Percentiles rank a stretch among this genome's conserved stretches.
These are phyloP conservation scores for Vitellaria paradoxa DNA, from an alignment of 179 eudicot species.

Conservation along the genomic window DNA sequence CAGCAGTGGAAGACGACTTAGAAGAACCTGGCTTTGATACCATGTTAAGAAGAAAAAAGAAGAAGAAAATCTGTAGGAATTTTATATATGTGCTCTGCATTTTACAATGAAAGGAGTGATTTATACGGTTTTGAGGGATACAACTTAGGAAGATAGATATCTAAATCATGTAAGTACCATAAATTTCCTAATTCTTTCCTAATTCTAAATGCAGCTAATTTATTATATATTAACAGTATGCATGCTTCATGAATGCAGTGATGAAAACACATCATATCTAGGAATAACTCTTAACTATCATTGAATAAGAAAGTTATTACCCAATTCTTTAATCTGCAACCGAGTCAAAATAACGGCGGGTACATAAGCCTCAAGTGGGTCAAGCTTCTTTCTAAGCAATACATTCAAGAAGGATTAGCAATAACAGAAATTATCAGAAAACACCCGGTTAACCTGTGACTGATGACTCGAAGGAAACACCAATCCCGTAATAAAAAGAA, in stretches of 20 bases:
- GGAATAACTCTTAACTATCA: background rate
- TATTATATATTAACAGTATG: too few species aligned
- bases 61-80: too few species aligned
- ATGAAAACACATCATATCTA: background rate
- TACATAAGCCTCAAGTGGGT: slow-evolving; percentile 87
- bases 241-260: background rate
- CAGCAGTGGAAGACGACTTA: too few species aligned
- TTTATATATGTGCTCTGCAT: too few species aligned
- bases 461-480: background rate
- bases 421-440: background rate
- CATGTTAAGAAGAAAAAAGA: too few species aligned
- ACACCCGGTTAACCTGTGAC: background rate
- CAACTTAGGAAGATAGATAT: too few species aligned
- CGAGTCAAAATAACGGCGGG: slow-evolving; percentile 86
- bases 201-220: too few species aligned
- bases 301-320: slow-evolving; percentile 31
- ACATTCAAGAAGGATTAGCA: slow-evolving; percentile 24
- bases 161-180: too few species aligned
- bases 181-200: too few species aligned
- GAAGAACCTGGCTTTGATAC: too few species aligned
- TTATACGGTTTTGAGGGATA: too few species aligned
- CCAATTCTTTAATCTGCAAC: slow-evolving; percentile 82
- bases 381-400: slow-evolving; percentile 81
- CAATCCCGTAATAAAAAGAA: background rate
- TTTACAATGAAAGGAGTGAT: too few species aligned